These are phyloP conservation scores for Medicago arabica DNA, from an alignment of 306 rosid genomes.

Conservation along the genomic window DNA sequence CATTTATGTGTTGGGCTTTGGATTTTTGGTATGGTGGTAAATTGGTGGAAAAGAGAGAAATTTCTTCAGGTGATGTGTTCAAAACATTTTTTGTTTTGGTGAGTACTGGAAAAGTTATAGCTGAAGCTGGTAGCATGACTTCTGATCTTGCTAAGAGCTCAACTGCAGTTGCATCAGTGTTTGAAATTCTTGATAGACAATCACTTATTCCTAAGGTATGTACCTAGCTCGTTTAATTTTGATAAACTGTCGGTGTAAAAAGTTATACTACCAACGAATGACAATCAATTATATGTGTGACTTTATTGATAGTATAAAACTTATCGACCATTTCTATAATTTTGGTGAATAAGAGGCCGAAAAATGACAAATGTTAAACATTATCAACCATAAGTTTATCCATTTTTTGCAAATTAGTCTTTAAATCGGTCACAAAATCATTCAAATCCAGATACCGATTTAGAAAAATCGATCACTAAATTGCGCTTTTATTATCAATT, in stretches of 20 bases:
- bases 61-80: conserved; percentile 93
- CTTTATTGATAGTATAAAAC: no score
- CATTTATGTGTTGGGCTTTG: conserved; percentile 95
- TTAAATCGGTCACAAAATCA: background rate
- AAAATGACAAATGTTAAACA: no score
- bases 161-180: conserved; percentile 80
- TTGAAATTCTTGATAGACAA: conserved; percentile 82
- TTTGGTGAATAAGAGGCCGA: no score
- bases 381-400: background rate
- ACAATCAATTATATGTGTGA: no score
- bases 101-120: conserved; percentile 93
- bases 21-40: conserved; percentile 98
- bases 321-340: no score
- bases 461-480: background rate
- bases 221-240: background rate
- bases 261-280: no score
- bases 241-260: no score
- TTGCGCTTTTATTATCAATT: background rate
- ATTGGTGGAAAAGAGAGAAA: conserved; percentile 67
- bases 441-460: background rate
- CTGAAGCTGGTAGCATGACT: conserved; percentile 99
- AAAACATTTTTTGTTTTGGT: conserved; percentile 90
- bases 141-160: conserved; percentile 90
- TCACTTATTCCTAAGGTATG: conserved; percentile 78
- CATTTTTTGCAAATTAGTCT: background rate